Percentiles rank a stretch among this genome's conserved stretches.
These are phyloP conservation scores for Diutina neorugosa DNA, from an alignment of 1,139 yeast genomes.

Conservation along the genomic window DNA sequence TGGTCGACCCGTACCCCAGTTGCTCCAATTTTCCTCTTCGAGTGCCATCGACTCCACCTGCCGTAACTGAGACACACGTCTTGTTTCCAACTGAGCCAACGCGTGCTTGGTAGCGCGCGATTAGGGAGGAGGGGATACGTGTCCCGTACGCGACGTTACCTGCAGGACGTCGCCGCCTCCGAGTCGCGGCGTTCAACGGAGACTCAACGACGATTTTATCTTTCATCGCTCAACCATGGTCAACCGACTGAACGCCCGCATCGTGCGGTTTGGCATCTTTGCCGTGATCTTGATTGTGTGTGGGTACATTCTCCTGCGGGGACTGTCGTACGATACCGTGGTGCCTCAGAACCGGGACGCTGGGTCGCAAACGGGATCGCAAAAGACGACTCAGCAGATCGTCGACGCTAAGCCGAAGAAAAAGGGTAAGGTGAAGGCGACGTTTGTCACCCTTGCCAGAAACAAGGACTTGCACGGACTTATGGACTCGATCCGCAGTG, in stretches of 20 bases:
- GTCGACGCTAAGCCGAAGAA: not conserved
- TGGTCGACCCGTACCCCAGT: too few relatives aligned
- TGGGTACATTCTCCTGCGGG: slow-evolving; percentile 50
- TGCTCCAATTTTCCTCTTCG: too few relatives aligned
- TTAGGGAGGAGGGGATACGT: not conserved
- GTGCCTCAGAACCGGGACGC: not conserved
- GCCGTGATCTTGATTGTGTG: slow-evolving; percentile 45
- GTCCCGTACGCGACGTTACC: not conserved
- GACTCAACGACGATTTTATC: not conserved
- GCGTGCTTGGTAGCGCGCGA: too few relatives aligned
- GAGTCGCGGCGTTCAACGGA: not conserved
- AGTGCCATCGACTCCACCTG: too few relatives aligned
- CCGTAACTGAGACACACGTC: too few relatives aligned
- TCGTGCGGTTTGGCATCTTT: slow-evolving; percentile 48
- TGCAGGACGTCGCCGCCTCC: not conserved
- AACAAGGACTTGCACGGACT: slow-evolving; percentile 3
- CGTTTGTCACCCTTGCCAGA: slow-evolving; percentile 1
- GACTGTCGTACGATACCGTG: slow-evolving; percentile 27
- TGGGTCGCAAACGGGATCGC: not conserved
- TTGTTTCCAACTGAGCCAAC: too few relatives aligned
- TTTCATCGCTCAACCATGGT: slow-evolving; percentile 14
- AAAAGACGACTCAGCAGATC: not conserved
- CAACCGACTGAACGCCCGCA: slow-evolving; percentile 49
- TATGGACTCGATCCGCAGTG: slow-evolving; percentile 8
- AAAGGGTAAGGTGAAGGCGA: slow-evolving; percentile 4